Conservation (phyloP, 352 stramenopile genomes). For the Pythium aphanidermatum region DNA sequence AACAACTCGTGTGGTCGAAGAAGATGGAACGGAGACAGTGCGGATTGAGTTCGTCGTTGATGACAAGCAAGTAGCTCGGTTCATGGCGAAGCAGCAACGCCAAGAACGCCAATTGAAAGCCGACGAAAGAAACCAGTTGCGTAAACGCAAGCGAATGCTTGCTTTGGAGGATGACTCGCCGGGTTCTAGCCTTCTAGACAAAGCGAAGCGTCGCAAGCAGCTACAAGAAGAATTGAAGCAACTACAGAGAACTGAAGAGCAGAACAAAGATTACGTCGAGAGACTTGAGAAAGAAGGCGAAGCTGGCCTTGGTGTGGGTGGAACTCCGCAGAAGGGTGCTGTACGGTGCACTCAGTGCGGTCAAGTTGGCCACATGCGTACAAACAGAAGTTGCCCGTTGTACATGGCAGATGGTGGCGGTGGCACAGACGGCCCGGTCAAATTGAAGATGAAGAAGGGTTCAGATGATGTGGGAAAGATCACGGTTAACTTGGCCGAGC, state of each 20-base stretch:
- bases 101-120: slow-evolving; percentile 67
- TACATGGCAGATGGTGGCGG: slow-evolving; percentile 62
- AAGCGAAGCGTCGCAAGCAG: slow-evolving; percentile 77
- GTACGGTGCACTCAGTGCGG: slow-evolving; percentile 81
- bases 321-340: slow-evolving; percentile 42
- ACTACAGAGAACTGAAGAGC: slow-evolving; percentile 69
- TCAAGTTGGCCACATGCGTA: slow-evolving; percentile 77
- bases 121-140: slow-evolving; percentile 66
- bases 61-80: slow-evolving; percentile 59
- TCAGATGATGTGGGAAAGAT: slow-evolving; percentile 39
- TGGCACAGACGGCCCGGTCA: slow-evolving; percentile 35
- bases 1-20: slow-evolving; percentile 68
- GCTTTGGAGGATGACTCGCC: slow-evolving; percentile 54
- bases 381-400: slow-evolving; percentile 73
- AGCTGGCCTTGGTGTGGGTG: slow-evolving; percentile 17
- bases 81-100: slow-evolving; percentile 67
- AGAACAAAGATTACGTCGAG: slow-evolving; percentile 80
- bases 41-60: slow-evolving; percentile 80
- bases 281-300: slow-evolving; percentile 76
- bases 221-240: slow-evolving; percentile 84
- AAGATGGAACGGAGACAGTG: slow-evolving; percentile 71
- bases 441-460: slow-evolving; percentile 58
- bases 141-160: slow-evolving; percentile 75
- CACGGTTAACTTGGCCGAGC: slow-evolving; percentile 67
- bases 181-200: slow-evolving; percentile 51